A percentile compares a stretch with the other conserved stretches of the same genome.
phyloP scores from a whole-genome alignment of 2,329 filamentous ascomycete genomes.

The Stagonosporopsis tanaceti region DNA sequence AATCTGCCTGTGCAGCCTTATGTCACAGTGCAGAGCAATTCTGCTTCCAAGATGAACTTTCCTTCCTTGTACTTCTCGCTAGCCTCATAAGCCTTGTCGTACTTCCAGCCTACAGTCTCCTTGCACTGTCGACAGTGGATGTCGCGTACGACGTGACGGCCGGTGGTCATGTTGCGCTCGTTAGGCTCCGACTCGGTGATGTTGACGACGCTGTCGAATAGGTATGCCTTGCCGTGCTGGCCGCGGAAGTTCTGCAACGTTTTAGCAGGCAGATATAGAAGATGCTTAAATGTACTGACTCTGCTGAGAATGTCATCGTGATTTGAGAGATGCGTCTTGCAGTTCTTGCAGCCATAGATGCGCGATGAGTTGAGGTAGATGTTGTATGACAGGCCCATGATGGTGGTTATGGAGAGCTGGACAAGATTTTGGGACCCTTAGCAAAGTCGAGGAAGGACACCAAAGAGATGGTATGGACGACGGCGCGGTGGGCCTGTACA shows the following conservation, averaged over 20 bases:
- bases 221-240: constrained; percentile 96
- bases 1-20: constrained; percentile 34
- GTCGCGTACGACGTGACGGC: constrained; percentile 91
- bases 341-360: constrained; percentile 90
- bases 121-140: constrained; percentile 91
- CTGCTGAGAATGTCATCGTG: constrained; percentile 95
- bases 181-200: constrained; percentile 81
- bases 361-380: constrained; percentile 85
- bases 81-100: constrained; percentile 93
- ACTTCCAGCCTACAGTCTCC: constrained; percentile 96
- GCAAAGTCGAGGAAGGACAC: background rate
- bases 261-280: constrained; percentile 12
- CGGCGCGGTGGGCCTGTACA: constrained; percentile 9
- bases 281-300: constrained; percentile 60
- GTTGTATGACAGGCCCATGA: constrained; percentile 91
- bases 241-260: constrained; percentile 87
- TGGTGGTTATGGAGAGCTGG: background rate
- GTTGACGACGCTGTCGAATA: constrained; percentile 95
- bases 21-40: constrained; percentile 81
- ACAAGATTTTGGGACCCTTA: background rate
- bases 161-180: constrained; percentile 98
- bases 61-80: constrained; percentile 99
- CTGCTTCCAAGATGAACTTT: constrained; percentile 95
- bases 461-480: background rate
- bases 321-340: constrained; percentile 94